phyloP scores from a whole-genome alignment of 1,139 yeast genomes.

The Debaryomyces sp. region DNA sequence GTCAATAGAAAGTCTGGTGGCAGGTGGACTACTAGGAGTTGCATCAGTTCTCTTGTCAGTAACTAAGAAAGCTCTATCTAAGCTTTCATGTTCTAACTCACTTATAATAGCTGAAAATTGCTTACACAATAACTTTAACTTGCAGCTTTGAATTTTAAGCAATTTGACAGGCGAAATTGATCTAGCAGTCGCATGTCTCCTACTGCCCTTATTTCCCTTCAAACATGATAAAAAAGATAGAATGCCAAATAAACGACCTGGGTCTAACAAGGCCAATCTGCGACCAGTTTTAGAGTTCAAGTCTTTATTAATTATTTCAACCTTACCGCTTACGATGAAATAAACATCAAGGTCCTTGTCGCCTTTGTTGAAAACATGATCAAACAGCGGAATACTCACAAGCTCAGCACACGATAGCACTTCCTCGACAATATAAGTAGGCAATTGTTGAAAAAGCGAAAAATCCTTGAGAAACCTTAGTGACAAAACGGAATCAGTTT shows the following conservation, averaged over 20 bases:
- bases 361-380: conserved; percentile 61
- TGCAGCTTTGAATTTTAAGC: conserved; percentile 57
- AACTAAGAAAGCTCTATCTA: conserved; percentile 17
- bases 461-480: conserved; percentile 54
- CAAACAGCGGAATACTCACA: conserved; percentile 52
- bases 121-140: conserved; percentile 53
- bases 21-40: background rate
- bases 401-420: conserved; percentile 68
- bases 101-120: conserved; percentile 60
- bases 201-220: conserved; percentile 27
- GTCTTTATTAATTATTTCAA: conserved; percentile 56
- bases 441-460: conserved; percentile 60
- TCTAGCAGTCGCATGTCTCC: conserved; percentile 64
- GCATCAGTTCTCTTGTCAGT: conserved; percentile 6
- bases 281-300: conserved; percentile 27
- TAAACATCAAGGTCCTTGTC: conserved; percentile 64
- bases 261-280: conserved; percentile 57
- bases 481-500: conserved; percentile 39
- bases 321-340: conserved; percentile 68
- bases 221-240: conserved; percentile 65
- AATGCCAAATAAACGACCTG: conserved; percentile 76
- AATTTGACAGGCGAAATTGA: conserved; percentile 62
- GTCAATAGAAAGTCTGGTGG: conserved; percentile 18
- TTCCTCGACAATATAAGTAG: conserved; percentile 60
- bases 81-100: conserved; percentile 37